Percentiles rank a stretch among this genome's conserved stretches.
These are phyloP conservation scores for Uronychia binucleata DNA, from an alignment of 73 alveolate species.

Conservation along the genomic window DNA sequence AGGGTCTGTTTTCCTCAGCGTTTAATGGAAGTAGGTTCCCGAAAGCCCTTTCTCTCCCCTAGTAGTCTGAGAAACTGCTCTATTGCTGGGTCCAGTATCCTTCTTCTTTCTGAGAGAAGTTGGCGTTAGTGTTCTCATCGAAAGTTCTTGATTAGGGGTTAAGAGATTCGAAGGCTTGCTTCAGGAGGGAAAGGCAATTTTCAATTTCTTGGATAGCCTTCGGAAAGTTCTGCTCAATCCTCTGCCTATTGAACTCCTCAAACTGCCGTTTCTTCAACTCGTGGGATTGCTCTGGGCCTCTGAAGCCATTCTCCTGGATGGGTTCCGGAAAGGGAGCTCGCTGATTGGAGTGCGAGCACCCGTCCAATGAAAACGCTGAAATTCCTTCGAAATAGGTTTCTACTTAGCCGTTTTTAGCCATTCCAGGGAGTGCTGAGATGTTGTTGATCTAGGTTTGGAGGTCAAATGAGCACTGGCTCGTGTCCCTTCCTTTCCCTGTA, in stretches of 20 bases:
- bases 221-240: background rate
- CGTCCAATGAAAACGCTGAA: background rate
- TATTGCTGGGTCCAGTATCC: no score
- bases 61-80: no score
- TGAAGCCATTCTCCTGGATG: background rate
- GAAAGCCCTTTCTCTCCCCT: no score
- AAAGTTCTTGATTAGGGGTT: background rate
- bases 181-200: background rate
- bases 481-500: background rate
- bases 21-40: no score
- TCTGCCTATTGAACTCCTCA: background rate
- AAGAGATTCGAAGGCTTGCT: background rate
- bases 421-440: background rate
- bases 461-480: background rate
- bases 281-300: background rate
- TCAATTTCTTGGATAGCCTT: background rate
- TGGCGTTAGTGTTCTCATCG: no score
- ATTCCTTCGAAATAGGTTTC: background rate
- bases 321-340: background rate
- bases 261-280: background rate
- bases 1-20: no score
- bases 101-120: no score
- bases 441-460: background rate
- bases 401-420: background rate
- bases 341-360: no score